phyloP scores from a whole-genome alignment of 1,284 basidiomycete species.

The Apiotrichum mycotoxinovorans region DNA sequence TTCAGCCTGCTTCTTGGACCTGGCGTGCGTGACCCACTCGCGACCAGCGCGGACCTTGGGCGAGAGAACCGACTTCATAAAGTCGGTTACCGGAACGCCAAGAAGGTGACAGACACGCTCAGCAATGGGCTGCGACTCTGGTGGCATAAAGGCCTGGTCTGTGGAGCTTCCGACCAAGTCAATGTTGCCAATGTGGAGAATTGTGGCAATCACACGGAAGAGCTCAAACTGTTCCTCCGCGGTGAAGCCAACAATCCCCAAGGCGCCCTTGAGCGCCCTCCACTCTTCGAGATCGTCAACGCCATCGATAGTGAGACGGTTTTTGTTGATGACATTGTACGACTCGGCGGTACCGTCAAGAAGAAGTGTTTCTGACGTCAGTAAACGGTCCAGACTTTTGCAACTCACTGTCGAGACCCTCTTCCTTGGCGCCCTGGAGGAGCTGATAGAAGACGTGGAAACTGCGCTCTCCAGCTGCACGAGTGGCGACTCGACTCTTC shows the following conservation, averaged over 20 bases:
- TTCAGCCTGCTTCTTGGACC: slow-evolving; percentile 85
- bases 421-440: slow-evolving; percentile 63
- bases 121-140: slow-evolving; percentile 54
- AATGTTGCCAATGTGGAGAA: slow-evolving; percentile 96
- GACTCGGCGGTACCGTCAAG: slow-evolving; percentile 72
- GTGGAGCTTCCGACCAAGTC: slow-evolving; percentile 73
- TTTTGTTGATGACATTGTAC: slow-evolving; percentile 89
- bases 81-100: slow-evolving; percentile 84
- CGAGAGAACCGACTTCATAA: slow-evolving; percentile 79
- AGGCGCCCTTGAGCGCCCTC: slow-evolving; percentile 61
- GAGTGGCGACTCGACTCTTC: slow-evolving; percentile 90
- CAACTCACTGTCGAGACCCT: slow-evolving; percentile 60
- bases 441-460: slow-evolving; percentile 98
- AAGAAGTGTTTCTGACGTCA: slow-evolving; percentile 63
- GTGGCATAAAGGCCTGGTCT: slow-evolving; percentile 83
- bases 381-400: not conserved
- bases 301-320: slow-evolving; percentile 85
- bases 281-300: slow-evolving; percentile 91
- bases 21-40: slow-evolving; percentile 93
- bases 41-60: slow-evolving; percentile 90
- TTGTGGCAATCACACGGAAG: slow-evolving; percentile 88
- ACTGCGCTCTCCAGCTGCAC: slow-evolving; percentile 81
- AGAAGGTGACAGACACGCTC: slow-evolving; percentile 92
- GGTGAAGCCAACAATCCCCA: slow-evolving; percentile 61
- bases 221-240: slow-evolving; percentile 81